These are phyloP conservation scores for Claviceps humidiphila DNA, from an alignment of 2,329 filamentous ascomycete genomes.

Conservation along the genomic window DNA sequence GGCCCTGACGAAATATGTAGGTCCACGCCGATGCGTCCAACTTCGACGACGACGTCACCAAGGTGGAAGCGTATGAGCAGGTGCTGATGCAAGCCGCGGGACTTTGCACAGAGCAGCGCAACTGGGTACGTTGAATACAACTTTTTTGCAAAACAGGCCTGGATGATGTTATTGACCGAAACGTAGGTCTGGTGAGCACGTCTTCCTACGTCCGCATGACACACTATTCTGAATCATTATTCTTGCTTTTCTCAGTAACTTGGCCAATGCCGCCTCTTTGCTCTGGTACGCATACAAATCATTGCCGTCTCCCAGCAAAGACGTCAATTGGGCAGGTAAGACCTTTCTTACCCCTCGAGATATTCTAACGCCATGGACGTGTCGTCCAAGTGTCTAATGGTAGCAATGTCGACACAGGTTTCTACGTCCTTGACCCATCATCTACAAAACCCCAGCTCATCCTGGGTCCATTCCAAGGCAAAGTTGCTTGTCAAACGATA, in stretches of 20 bases:
- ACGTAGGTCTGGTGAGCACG: slow-evolving; percentile 12
- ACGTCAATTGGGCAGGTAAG: slow-evolving; percentile 65
- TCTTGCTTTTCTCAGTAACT: slow-evolving; percentile 40
- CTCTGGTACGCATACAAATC: slow-evolving; percentile 72
- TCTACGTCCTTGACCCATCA: slow-evolving; percentile 53
- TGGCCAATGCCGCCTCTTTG: slow-evolving; percentile 61
- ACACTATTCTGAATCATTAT: not conserved
- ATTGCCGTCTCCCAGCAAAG: slow-evolving; percentile 47
- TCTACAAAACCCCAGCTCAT: slow-evolving; percentile 42
- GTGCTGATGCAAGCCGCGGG: slow-evolving; percentile 57
- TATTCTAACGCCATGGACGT: not conserved
- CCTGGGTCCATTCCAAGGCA: slow-evolving; percentile 68
- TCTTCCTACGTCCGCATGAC: not conserved
- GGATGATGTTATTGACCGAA: not conserved
- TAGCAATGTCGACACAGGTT: slow-evolving; percentile 34
- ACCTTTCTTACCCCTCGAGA: not conserved
- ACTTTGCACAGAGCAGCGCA: slow-evolving; percentile 59
- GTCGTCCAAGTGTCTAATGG: not conserved
- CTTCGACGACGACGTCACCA: slow-evolving; percentile 52
- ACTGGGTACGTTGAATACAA: slow-evolving; percentile 50
- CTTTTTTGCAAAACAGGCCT: not conserved
- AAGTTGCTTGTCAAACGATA: slow-evolving; percentile 69
- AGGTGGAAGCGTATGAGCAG: slow-evolving; percentile 61
- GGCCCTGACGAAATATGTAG: slow-evolving; percentile 21
- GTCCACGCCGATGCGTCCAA: slow-evolving; percentile 71